phyloP scores from a whole-genome alignment of 2,329 filamentous ascomycete genomes.

The Trichoderma polysporum region DNA sequence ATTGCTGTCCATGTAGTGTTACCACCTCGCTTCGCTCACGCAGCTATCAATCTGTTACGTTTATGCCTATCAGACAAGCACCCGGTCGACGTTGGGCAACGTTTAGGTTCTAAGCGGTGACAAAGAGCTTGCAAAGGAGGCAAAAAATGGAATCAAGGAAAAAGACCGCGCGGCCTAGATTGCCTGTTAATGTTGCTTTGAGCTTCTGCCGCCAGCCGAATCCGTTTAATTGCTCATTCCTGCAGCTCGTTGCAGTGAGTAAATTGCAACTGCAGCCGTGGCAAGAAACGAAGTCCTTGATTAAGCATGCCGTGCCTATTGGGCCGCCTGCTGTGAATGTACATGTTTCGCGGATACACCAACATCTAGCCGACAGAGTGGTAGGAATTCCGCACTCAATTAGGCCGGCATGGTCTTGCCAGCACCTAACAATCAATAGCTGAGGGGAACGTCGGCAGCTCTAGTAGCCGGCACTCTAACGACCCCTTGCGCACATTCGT shows the following conservation, averaged over 20 bases:
- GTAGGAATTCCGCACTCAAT: neutral
- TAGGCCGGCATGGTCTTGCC: neutral
- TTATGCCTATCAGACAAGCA: neutral
- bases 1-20: conserved; percentile 1
- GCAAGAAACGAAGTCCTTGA: neutral
- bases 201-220: conserved; percentile 9
- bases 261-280: neutral
- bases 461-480: neutral
- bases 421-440: neutral
- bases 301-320: neutral
- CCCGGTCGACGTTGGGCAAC: conserved; percentile 8
- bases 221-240: conserved; percentile 8
- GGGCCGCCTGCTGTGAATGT: neutral
- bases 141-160: neutral
- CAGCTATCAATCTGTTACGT: neutral
- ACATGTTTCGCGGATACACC: no score
- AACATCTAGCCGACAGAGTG: neutral
- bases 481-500: conserved; percentile 5
- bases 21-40: conserved; percentile 8
- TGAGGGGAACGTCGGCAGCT: neutral
- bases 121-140: neutral
- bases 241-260: conserved; percentile 8
- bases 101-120: conserved; percentile 5
- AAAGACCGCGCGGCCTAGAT: neutral
- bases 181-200: neutral